Conservation (phyloP, 768 basidiomycete species). For the Lactifluus subvellereus region DNA sequence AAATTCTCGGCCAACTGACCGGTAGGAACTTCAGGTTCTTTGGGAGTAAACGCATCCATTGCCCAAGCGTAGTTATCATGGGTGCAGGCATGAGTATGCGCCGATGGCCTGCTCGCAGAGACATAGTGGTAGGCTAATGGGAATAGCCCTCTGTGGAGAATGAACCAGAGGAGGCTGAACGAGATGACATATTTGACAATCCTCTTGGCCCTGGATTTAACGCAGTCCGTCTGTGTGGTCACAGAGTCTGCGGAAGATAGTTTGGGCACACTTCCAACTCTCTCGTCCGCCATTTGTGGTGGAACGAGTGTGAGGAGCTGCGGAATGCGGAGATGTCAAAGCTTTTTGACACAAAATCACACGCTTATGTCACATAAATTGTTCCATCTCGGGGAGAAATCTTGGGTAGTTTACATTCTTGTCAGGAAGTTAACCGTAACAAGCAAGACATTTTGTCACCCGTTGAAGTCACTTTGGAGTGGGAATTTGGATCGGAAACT, state of each 20-base stretch:
- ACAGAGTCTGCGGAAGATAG: not conserved
- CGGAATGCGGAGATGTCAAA: too few species aligned
- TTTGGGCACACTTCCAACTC: not conserved
- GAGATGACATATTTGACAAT: constrained; percentile 10
- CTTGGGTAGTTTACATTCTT: too few species aligned
- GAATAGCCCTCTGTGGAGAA: constrained; percentile 16
- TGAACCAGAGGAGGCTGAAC: constrained; percentile 13
- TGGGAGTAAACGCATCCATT: constrained; percentile 24
- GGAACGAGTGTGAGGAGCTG: not conserved
- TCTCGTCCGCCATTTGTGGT: constrained; percentile 1
- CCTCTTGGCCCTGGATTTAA: not conserved
- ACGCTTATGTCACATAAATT: not conserved
- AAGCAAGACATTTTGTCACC: too few species aligned
- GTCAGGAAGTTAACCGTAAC: too few species aligned
- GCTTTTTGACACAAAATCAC: too few species aligned
- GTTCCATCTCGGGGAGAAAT: too few species aligned
- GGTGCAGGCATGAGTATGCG: not conserved
- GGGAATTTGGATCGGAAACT: too few species aligned
- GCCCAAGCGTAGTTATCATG: constrained; percentile 11
- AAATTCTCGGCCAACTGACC: constrained; percentile 39
- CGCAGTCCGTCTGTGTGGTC: not conserved
- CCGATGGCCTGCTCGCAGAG: not conserved
- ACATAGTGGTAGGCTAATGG: not conserved
- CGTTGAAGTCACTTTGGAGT: too few species aligned
- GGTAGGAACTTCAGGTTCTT: constrained; percentile 25